phyloP scores from a whole-genome alignment of 768 basidiomycete genomes.

The Suillus variegatus region DNA sequence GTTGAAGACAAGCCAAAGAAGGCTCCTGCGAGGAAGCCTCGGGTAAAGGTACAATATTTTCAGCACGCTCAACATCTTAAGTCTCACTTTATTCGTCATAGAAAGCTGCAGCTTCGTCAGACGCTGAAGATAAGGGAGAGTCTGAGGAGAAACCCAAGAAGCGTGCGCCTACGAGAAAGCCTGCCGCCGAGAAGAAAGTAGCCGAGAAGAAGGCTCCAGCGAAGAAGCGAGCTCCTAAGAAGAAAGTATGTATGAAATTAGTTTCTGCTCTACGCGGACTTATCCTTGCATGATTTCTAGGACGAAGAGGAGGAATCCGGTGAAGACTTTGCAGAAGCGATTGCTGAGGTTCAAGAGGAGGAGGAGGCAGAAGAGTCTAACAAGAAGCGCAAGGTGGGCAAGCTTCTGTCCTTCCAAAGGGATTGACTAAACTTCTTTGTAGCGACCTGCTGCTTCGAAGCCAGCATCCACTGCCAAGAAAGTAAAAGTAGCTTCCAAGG shows the following conservation, averaged over 20 bases:
- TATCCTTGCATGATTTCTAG: constrained; percentile 10
- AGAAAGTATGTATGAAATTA: constrained; percentile 9
- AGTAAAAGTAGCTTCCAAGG: constrained; percentile 28
- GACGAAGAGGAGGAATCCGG: constrained; percentile 42
- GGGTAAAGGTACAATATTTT: constrained; percentile 31
- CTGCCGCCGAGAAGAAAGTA: constrained; percentile 47
- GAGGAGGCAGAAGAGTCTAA: constrained; percentile 39
- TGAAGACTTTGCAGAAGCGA: constrained; percentile 48
- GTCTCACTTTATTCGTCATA: constrained; percentile 15
- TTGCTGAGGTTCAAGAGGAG: constrained; percentile 46
- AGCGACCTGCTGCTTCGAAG: constrained; percentile 48
- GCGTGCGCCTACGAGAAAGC: constrained; percentile 45
- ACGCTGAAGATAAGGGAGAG: constrained; percentile 34
- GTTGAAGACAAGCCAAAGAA: constrained; percentile 32
- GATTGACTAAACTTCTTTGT: constrained; percentile 11
- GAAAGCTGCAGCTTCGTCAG: constrained; percentile 27
- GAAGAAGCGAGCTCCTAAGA: constrained; percentile 11
- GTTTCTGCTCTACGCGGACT: not conserved
- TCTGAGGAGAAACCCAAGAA: constrained; percentile 52
- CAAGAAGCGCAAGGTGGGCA: constrained; percentile 74
- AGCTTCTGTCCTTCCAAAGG: not conserved
- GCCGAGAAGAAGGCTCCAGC: constrained; percentile 43
- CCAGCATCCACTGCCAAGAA: constrained; percentile 47
- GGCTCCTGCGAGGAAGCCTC: constrained; percentile 36
- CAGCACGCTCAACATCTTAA: constrained; percentile 5